phyloP scores from a whole-genome alignment of 257 asterid genomes.

The Plantago ovata region DNA sequence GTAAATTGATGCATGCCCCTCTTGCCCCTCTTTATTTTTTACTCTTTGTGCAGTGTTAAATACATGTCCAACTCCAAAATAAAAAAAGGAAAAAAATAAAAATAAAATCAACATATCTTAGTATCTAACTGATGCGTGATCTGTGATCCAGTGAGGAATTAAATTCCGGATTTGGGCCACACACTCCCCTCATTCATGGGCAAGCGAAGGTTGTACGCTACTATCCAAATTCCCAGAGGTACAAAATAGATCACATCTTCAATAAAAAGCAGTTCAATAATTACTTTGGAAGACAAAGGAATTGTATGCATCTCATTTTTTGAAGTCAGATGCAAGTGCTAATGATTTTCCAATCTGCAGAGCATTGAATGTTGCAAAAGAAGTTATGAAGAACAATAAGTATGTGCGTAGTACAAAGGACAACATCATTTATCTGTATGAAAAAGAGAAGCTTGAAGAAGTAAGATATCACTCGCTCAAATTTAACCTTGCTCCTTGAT shows the following conservation, averaged over 20 bases:
- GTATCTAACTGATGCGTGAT: conserved; percentile 21
- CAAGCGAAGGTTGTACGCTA: conserved; percentile 85
- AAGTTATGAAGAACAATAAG: conserved; percentile 66
- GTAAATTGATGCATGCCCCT: too few species aligned
- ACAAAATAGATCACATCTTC: conserved; percentile 18
- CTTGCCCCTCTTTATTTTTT: too few species aligned
- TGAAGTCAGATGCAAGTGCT: conserved; percentile 17
- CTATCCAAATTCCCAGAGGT: conserved; percentile 78
- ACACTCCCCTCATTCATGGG: conserved; percentile 83
- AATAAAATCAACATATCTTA: conserved; percentile 13
- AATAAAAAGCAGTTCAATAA: not conserved
- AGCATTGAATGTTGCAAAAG: conserved; percentile 67
- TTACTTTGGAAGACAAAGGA: not conserved
- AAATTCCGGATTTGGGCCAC: conserved; percentile 87
- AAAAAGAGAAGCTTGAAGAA: conserved; percentile 64
- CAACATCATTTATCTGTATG: conserved; percentile 62
- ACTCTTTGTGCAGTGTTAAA: too few species aligned
- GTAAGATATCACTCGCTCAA: conserved; percentile 44
- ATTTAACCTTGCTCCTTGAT: conserved; percentile 12
- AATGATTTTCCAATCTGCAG: conserved; percentile 41
- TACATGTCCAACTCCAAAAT: too few species aligned
- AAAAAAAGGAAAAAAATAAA: not conserved
- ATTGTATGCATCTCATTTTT: not conserved
- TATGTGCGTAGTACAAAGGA: conserved; percentile 67
- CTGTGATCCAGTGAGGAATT: conserved; percentile 69